phyloP scores from a whole-genome alignment of 768 basidiomycete genomes.

The Collybia mongolica region DNA sequence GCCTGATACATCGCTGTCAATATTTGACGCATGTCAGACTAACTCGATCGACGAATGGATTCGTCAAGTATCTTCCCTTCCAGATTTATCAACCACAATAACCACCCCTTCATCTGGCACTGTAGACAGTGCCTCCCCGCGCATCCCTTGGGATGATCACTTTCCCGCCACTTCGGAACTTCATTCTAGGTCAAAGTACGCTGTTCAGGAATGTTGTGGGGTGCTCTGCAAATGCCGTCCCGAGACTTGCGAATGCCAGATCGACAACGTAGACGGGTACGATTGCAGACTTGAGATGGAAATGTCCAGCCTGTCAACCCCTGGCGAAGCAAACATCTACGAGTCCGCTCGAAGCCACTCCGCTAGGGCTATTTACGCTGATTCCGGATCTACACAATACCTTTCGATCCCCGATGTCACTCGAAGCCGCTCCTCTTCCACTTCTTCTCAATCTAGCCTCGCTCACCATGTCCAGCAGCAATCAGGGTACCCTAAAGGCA shows the following conservation, averaged over 20 bases:
- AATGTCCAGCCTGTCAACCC: slow-evolving; percentile 4
- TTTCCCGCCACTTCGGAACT: slow-evolving; percentile 10
- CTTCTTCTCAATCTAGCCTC: slow-evolving; percentile 30
- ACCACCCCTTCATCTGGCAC: neutral
- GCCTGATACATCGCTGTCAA: slow-evolving; percentile 38
- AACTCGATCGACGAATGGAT: slow-evolving; percentile 65
- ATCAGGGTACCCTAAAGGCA: slow-evolving; percentile 7
- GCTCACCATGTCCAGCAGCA: neutral
- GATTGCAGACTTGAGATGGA: slow-evolving; percentile 19
- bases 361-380: neutral
- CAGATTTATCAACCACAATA: slow-evolving; percentile 11
- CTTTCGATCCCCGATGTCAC: slow-evolving; percentile 6
- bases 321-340: neutral
- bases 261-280: slow-evolving; percentile 16
- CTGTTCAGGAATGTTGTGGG: slow-evolving; percentile 17
- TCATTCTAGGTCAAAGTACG: slow-evolving; percentile 1
- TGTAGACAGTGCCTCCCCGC: neutral
- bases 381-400: slow-evolving; percentile 2
- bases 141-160: slow-evolving; percentile 12
- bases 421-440: slow-evolving; percentile 21
- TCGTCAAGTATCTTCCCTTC: slow-evolving; percentile 43
- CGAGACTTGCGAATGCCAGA: slow-evolving; percentile 15
- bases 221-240: slow-evolving; percentile 20
- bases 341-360: slow-evolving; percentile 4
- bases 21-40: slow-evolving; percentile 39